phyloP scores from a whole-genome alignment of 116 monocot genomes.

The Cymodocea nodosa region DNA sequence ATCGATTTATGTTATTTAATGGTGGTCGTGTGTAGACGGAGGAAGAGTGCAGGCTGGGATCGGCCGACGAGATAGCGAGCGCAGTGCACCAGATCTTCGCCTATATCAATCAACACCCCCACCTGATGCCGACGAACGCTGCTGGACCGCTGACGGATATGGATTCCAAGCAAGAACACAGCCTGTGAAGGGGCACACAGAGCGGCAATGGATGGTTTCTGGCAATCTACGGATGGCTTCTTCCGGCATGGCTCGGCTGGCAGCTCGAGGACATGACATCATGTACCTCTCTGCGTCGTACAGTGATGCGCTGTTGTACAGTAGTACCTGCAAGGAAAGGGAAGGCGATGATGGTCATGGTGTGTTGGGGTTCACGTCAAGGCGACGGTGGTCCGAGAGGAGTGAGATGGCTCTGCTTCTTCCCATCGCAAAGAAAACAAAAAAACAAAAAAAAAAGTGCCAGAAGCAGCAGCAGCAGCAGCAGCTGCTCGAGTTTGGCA shows the following conservation, averaged over 20 bases:
- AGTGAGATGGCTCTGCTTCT: no score
- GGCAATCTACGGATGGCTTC: neutral
- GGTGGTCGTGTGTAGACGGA: constrained; percentile 32
- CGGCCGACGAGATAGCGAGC: constrained; percentile 75
- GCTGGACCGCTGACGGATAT: neutral
- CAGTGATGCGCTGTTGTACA: neutral
- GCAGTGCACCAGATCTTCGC: constrained; percentile 75
- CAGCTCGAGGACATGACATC: neutral
- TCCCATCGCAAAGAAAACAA: no score
- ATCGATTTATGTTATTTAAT: neutral
- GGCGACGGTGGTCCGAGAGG: neutral
- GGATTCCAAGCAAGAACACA: neutral
- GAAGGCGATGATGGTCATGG: neutral
- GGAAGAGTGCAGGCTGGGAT: constrained; percentile 52
- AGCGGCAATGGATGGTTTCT: no score
- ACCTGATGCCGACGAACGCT: neutral
- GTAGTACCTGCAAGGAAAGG: neutral
- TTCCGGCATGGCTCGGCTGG: neutral
- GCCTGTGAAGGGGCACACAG: no score
- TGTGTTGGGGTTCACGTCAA: neutral
- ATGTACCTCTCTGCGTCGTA: neutral
- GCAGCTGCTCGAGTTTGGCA: no score
- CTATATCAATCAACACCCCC: neutral
- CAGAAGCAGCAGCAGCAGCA: no score
- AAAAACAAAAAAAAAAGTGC: no score